phyloP scores from a whole-genome alignment of 2,329 filamentous ascomycete genomes.

The Phyllosticta citrichinensis region DNA sequence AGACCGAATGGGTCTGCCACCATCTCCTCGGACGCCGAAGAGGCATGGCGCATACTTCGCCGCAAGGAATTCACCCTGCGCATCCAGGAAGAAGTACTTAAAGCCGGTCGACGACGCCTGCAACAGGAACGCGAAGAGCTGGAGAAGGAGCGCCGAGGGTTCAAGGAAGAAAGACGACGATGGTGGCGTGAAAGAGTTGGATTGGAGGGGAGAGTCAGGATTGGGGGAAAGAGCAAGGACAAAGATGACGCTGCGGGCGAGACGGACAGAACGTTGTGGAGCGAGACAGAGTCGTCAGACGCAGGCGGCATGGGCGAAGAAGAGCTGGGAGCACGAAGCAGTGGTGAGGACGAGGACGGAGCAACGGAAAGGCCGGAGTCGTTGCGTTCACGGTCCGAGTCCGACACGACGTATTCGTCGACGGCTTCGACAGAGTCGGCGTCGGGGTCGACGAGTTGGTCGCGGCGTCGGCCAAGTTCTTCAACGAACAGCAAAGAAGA shows the following conservation, averaged over 20 bases:
- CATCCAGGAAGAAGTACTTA: not conserved
- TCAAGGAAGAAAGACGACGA: not conserved
- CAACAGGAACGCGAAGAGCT: conserved; percentile 1
- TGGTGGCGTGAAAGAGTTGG: not conserved
- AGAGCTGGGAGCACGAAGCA: not conserved
- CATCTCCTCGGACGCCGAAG: not conserved
- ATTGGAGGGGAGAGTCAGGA: not conserved
- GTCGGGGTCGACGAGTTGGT: not conserved
- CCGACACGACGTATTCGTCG: not conserved
- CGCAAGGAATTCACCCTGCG: not conserved
- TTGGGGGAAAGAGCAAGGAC: not conserved
- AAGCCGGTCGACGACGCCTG: not conserved
- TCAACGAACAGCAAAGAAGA: not conserved
- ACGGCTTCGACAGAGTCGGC: not conserved
- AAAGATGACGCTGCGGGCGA: not conserved
- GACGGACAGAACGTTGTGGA: not conserved
- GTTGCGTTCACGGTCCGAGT: not conserved
- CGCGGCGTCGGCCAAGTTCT: not conserved
- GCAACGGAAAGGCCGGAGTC: not conserved
- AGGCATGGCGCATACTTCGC: not conserved
- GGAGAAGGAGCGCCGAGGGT: not conserved
- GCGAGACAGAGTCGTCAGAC: not conserved
- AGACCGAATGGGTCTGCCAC: not conserved
- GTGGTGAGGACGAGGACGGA: not conserved
- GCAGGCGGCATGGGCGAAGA: not conserved